A percentile compares a stretch with the other conserved stretches of the same genome.
phyloP scores from a whole-genome alignment of 306 rosid species.

The Trichosanthes cucumerina region DNA sequence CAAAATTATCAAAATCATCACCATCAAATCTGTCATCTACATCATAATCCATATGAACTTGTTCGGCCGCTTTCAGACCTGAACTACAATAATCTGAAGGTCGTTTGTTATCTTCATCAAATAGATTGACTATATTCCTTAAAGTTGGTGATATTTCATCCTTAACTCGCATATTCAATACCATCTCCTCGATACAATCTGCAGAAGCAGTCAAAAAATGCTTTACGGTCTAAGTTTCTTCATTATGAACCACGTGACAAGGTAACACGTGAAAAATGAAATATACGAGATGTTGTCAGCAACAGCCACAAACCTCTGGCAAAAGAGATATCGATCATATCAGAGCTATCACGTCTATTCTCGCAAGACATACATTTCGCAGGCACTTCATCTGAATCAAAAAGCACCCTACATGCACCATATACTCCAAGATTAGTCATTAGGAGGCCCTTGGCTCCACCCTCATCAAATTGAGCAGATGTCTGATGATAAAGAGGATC shows the following conservation, averaged over 20 bases:
- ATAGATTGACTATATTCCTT: conserved; percentile 50
- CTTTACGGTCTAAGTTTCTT: conserved; percentile 12
- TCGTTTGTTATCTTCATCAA: conserved; percentile 75
- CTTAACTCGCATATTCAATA: conserved; percentile 44
- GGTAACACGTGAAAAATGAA: conserved; percentile 11
- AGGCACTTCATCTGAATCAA: conserved; percentile 83
- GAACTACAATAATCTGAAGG: conserved; percentile 37
- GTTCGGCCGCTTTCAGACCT: conserved; percentile 28
- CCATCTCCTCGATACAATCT: conserved; percentile 78
- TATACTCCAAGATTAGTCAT: conserved; percentile 89
- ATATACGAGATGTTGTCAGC: conserved; percentile 10
- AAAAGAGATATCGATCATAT: conserved; percentile 71
- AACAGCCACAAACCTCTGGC: conserved; percentile 55
- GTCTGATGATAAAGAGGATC: conserved; percentile 97
- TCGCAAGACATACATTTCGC: conserved; percentile 43
- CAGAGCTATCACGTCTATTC: conserved; percentile 43
- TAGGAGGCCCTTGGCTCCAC: conserved; percentile 93
- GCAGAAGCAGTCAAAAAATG: conserved; percentile 8
- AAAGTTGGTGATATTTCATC: conserved; percentile 90
- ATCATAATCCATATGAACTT: conserved; percentile 24
- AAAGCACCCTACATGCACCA: conserved; percentile 78
- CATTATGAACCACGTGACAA: background rate
- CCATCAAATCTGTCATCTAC: conserved; percentile 38
- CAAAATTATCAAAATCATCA: conserved; percentile 36
- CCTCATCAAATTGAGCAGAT: conserved; percentile 93